These are phyloP conservation scores for Flaveria linearis DNA, from an alignment of 129 eudicot species.

Conservation along the genomic window DNA sequence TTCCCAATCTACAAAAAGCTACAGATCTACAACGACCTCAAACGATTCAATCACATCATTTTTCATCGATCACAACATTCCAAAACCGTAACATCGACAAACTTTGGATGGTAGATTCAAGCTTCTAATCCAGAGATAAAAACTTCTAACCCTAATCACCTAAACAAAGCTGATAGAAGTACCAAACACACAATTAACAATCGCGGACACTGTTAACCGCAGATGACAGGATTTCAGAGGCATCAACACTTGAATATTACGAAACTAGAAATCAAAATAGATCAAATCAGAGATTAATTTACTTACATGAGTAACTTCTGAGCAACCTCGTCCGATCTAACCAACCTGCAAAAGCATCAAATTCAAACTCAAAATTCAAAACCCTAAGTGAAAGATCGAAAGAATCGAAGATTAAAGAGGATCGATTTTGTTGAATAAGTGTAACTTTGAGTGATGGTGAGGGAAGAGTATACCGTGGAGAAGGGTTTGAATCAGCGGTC, in stretches of 20 bases:
- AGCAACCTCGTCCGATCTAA: slow-evolving; percentile 8
- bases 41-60: neutral
- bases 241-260: neutral
- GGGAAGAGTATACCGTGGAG: slow-evolving; percentile 4
- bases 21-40: neutral
- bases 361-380: neutral
- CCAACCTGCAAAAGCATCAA: slow-evolving; percentile 15
- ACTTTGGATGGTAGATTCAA: neutral
- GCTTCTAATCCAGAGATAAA: neutral
- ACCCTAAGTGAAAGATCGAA: neutral
- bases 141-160: neutral
- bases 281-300: neutral
- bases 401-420: neutral
- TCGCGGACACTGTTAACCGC: neutral
- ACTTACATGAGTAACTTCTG: slow-evolving; percentile 15
- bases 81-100: neutral
- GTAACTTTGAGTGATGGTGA: neutral
- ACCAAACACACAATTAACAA: slow-evolving; percentile 3
- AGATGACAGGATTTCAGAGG: neutral
- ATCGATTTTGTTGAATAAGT: neutral
- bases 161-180: neutral
- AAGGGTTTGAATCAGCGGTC: slow-evolving; percentile 11
- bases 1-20: neutral
- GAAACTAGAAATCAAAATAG: neutral
- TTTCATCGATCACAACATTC: neutral